phyloP scores from a whole-genome alignment of 768 basidiomycete species.

The Termitomyces bulborhizus region DNA sequence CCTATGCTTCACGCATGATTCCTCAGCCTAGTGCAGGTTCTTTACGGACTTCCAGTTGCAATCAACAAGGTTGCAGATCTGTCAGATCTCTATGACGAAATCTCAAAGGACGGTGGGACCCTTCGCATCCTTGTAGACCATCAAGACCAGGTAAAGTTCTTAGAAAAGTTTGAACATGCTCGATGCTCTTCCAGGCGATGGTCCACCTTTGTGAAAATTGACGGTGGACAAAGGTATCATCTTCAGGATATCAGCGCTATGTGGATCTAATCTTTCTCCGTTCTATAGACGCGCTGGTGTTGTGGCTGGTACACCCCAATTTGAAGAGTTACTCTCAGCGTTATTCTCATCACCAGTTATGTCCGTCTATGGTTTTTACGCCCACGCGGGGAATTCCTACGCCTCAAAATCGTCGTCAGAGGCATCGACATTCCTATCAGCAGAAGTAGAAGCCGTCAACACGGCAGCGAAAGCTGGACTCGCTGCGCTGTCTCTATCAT shows the following conservation, averaged over 20 bases:
- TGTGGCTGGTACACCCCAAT: constrained; percentile 41
- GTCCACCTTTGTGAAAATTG: constrained; percentile 79
- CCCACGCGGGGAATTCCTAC: constrained; percentile 74
- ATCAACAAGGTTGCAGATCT: constrained; percentile 70
- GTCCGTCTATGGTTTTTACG: constrained; percentile 78
- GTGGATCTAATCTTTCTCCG: constrained; percentile 9
- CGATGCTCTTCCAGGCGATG: constrained; percentile 41
- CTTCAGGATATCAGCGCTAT: neutral
- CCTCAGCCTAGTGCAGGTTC: constrained; percentile 40
- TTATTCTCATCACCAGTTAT: constrained; percentile 50
- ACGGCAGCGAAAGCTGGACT: constrained; percentile 52
- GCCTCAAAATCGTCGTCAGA: constrained; percentile 62
- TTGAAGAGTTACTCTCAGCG: constrained; percentile 47
- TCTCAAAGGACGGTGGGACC: constrained; percentile 48
- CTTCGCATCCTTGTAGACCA: constrained; percentile 73
- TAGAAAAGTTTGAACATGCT: constrained; percentile 53
- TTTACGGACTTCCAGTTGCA: constrained; percentile 74
- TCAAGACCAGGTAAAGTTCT: constrained; percentile 58
- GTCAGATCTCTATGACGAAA: constrained; percentile 48
- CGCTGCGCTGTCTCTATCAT: constrained; percentile 33
- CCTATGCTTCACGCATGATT: neutral
- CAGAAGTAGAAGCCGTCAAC: constrained; percentile 69
- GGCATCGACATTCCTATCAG: constrained; percentile 59
- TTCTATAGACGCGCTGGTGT: constrained; percentile 66
- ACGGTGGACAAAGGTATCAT: constrained; percentile 69